Base-by-base conservation (phyloP, 208 protist genomes). In the Acanthamoeba castellanii region DNA sequence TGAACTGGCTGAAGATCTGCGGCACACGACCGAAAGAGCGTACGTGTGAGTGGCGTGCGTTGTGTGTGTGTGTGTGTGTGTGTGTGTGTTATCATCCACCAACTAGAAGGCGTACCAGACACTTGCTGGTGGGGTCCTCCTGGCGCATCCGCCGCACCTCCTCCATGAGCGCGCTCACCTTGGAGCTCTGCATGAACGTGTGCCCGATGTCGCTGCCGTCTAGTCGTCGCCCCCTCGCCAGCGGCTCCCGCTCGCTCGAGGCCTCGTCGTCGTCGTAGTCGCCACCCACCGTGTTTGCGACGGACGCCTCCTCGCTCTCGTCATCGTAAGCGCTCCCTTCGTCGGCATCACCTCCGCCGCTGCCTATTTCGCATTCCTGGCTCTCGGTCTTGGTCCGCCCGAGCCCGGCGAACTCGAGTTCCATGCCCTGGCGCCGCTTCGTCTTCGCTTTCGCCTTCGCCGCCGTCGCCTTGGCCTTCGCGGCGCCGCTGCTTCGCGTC, bases 1-100 rank as follows among this genome's bases (percentile, higher is more conserved):
- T 94, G 32, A 94, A 94, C 68, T 94, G 90, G 22, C 90, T 94
- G 72, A 94, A 94, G 37, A 87, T 87, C 78, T 87, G 61, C 45
- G 45, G 14, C 45, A 14, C 45, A 50, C 45, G 45, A 50, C 45
- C 6, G 45, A 13, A 14, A 50, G 13, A 50, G 13, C 0, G 45
- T 1, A 1, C 45, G 45, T 14, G 45, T 32, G 20, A 20, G 14
- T 74, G 11, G 32, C 30, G 30, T 22, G 20, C 9, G 30, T 16
- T 7, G 47, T 52, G 16, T 18, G 30, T 3, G 9, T 4, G 1
- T 0, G 14, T 42, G 32, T 1, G n/a, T 32, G 70, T n/a, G 37
- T 5, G 14, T 20, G 30, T 32, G 47, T 16, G 1, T 42, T 59
- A 18, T 9, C 0, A 5, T 7, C 32, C 7, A 27, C 2, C 32